Evolutionary conservation across 345 rosid species (phyloP), one percentile per base, ranked within the genome.

Genomic region (Populus euphratica): DNA sequence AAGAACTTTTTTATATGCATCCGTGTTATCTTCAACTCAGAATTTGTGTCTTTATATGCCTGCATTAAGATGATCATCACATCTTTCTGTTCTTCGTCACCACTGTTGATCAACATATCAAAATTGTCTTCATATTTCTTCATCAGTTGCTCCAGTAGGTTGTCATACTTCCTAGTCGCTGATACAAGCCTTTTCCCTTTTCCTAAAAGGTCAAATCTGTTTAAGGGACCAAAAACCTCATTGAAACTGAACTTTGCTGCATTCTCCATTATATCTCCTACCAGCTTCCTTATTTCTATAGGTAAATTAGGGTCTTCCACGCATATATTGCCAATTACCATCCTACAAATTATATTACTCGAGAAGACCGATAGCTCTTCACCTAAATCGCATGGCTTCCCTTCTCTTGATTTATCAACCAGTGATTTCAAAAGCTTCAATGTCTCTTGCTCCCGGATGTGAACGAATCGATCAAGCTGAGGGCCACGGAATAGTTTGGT

Each of bases 311-410:
- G 76, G 35, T 65, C 84, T 71, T 87, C 91, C 0, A 89, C 82
- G 80, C 93, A 91, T 86, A 89, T 79, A 1, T 90, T 85, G 77
- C 89, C 89, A 88, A 92, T 86, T 0, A 87, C 91, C 97, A 92
- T 85, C 81, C 90, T 72, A 66, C 93, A 90, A 33, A 90, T 87
- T 5, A 81, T 64, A 63, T 88, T 89, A 75, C 89, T 92, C 8
- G 97, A 80, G 79, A 91, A 65, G 23, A 61, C 72, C 1, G 89
- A 49, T 29, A 91, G 72, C 82, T 87, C 90, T 70, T 68, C 68
- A 66, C 89, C 83, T 14, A 93, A 73, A 83, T 91, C 84, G 6
- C 93, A 90, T 0, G 83, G 70, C 73, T 81, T 84, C 23, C 87
- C 84, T 3, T 78, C 81, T 62, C 61, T 41, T 1, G 84, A 85